Conservation (phyloP, 306 rosid genomes). For the Herpetospermum pedunculosum region DNA sequence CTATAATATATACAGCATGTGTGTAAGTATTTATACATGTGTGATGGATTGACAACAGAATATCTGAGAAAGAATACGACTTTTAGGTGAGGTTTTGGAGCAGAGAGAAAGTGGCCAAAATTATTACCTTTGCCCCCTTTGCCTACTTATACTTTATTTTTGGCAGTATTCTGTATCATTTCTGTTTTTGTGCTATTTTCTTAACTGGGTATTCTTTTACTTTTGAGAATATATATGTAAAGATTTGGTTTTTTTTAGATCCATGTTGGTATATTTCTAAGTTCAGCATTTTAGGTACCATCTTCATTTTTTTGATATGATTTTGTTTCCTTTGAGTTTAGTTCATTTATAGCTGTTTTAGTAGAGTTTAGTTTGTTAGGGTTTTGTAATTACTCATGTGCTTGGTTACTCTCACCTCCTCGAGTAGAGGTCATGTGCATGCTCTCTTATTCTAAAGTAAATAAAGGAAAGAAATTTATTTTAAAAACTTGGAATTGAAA, state of each 20-base stretch:
- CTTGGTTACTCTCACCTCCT: neutral
- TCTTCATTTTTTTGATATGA: neutral
- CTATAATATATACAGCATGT: neutral
- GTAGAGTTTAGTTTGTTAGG: neutral
- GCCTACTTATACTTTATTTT: slow-evolving; percentile 1
- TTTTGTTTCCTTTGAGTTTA: neutral
- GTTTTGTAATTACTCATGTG: neutral
- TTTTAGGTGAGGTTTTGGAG: neutral
- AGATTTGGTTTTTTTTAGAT: neutral
- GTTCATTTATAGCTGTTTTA: neutral
- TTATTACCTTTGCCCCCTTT: neutral
- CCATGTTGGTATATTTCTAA: neutral
- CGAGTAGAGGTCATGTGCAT: neutral
- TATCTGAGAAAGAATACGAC: slow-evolving; percentile 1
- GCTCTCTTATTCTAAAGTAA: neutral
- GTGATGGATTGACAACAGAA: neutral
- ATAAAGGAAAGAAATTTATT: too few species aligned
- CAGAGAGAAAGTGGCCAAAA: slow-evolving; percentile 3
- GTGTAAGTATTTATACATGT: neutral
- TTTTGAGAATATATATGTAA: neutral
- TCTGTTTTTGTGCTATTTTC: neutral
- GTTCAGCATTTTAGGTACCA: neutral
- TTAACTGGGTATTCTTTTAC: neutral
- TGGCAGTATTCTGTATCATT: slow-evolving; percentile 1
- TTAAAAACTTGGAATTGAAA: neutral